Conservation (phyloP, 345 rosid species). For the Rhodomyrtus tomentosa region DNA sequence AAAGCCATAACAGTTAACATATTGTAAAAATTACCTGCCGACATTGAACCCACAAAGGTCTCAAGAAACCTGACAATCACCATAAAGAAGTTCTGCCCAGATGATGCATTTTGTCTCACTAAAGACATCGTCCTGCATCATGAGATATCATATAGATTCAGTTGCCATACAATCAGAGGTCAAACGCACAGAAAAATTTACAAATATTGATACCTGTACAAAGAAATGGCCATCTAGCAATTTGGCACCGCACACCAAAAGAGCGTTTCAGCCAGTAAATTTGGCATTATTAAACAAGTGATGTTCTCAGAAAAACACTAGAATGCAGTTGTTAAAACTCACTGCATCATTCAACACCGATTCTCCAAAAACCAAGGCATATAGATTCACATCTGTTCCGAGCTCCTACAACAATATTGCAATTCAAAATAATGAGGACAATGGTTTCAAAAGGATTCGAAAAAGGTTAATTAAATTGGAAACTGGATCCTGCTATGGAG, state of each 20-base stretch:
- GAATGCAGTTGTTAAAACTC: slow-evolving; percentile 17
- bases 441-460: background rate
- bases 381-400: slow-evolving; percentile 87
- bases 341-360: slow-evolving; percentile 99
- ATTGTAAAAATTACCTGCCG: slow-evolving; percentile 52
- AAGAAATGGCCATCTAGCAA: slow-evolving; percentile 88
- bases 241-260: slow-evolving; percentile 11
- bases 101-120: slow-evolving; percentile 54
- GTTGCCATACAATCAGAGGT: background rate
- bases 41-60: slow-evolving; percentile 94
- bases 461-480: background rate
- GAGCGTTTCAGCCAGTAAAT: background rate
- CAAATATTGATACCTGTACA: slow-evolving; percentile 62
- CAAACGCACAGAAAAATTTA: background rate
- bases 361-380: slow-evolving; percentile 97
- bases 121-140: slow-evolving; percentile 87
- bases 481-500: background rate
- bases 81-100: slow-evolving; percentile 74
- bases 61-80: slow-evolving; percentile 87
- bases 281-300: background rate
- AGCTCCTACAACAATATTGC: slow-evolving; percentile 50
- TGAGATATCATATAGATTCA: background rate
- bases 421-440: background rate
- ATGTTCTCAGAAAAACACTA: background rate
- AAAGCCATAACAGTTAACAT: background rate